Evolutionary conservation across 1,284 basidiomycete genomes (phyloP).

Genomic region (Psilocybe mexicana): DNA sequence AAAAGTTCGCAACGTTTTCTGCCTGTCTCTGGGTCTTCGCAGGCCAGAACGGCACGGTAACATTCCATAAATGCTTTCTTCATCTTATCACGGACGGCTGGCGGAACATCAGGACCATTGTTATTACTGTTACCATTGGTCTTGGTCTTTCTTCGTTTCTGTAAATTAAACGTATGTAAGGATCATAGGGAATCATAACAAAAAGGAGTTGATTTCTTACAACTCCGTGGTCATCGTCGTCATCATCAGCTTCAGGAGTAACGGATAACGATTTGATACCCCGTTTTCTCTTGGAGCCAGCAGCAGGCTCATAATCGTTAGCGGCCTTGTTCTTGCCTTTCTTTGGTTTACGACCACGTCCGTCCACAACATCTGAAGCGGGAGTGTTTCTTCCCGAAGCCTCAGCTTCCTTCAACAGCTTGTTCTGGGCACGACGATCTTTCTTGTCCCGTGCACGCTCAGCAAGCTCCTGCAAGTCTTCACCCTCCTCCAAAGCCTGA

Average conservation of each 20-base stretch:
- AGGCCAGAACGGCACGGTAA: constrained; percentile 76
- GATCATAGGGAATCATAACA: neutral
- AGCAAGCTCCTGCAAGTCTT: constrained; percentile 78
- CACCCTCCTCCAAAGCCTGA: constrained; percentile 84
- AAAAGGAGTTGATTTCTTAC: constrained; percentile 37
- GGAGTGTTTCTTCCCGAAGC: constrained; percentile 60
- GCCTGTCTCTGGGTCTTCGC: constrained; percentile 66
- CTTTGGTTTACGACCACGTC: constrained; percentile 59
- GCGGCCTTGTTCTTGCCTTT: constrained; percentile 63
- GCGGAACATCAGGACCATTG: constrained; percentile 46
- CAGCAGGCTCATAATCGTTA: constrained; percentile 39
- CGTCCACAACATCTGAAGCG: constrained; percentile 57
- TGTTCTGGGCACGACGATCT: constrained; percentile 56
- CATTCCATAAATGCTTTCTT: constrained; percentile 85
- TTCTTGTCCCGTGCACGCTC: constrained; percentile 65
- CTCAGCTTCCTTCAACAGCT: constrained; percentile 45
- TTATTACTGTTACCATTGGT: constrained; percentile 26
- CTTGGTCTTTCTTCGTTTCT: constrained; percentile 83
- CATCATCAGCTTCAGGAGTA: constrained; percentile 72
- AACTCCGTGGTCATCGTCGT: constrained; percentile 66
- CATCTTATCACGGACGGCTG: constrained; percentile 70
- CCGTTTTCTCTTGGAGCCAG: constrained; percentile 66
- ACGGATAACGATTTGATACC: constrained; percentile 73
- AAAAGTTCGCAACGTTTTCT: constrained; percentile 85
- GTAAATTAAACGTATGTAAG: constrained; percentile 3